Base-by-base conservation (phyloP, 108 stramenopile genomes). In the Heterococcus sp. region DNA sequence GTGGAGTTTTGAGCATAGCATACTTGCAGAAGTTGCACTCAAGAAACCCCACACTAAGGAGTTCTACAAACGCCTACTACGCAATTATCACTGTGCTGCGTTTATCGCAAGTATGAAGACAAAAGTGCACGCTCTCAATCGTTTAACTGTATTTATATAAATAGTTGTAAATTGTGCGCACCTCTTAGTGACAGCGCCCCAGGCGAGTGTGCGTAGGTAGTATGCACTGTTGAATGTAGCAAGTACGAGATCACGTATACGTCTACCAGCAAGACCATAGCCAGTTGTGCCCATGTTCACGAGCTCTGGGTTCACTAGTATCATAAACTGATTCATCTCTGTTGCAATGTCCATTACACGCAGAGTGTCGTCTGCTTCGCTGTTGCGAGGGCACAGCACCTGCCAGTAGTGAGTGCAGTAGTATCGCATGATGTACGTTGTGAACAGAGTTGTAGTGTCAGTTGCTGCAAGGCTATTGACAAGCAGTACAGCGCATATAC, bases 231-330 rank as follows among this genome's bases (percentile, higher is more conserved):
- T 40, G 75, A 71, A 88, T 75, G 3, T 40, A 32, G 84, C 75
- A n/a, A 85, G 32, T 75, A 96, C 75, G 32, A 93, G 90, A 78
- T 96, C 94, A 5, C 93, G 85, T 65, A 94, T 79, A 74, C 91
- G 86, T 31, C 95, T 86, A 28, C 95, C 95, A 14, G 93, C 94
- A 93, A 95, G 90, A 40, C 95, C 95, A 85, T 94, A 96, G 66
- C 95, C 95, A 4, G 94, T 94, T 11, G 93, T 93, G 64, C 93
- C 95, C 94, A 94, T 94, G 87, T 96, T 94, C 26, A 96, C 93
- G 63, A 96, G 75, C 2, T 89, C 76, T n/a, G 95, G 95, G 82
- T 96, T 96, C 8, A 96, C 90, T 80, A 96, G 91, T 30, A 94
- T 88, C 4, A 92, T 88, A 30, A 93, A 88, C 38, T 88, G 84